Evolutionary conservation across 192 early-diverging fungal species (phyloP).

Genomic region (Spizellomyces sp.): DNA sequence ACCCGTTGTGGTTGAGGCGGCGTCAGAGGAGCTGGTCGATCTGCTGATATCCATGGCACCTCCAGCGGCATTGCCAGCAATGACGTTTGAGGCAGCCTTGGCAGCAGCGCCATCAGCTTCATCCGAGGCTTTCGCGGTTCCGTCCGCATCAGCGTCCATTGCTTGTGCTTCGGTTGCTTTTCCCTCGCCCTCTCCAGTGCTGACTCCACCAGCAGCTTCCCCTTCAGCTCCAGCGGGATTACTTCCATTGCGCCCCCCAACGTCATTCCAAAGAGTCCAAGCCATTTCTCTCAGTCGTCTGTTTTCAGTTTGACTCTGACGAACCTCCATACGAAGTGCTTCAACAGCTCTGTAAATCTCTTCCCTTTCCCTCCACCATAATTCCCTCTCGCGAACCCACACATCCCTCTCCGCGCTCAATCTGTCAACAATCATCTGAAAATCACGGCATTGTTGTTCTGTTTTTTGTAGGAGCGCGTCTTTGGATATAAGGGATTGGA

Average conservation of each 20-base stretch:
- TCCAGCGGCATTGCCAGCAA: background rate
- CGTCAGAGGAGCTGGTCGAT: background rate
- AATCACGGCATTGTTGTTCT: constrained; percentile 22
- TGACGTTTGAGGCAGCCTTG: background rate
- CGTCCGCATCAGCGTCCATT: background rate
- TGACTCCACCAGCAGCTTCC: background rate
- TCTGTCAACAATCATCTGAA: constrained; percentile 19
- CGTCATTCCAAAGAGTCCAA: constrained; percentile 32
- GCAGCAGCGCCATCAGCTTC: background rate
- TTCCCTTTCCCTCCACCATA: constrained; percentile 39
- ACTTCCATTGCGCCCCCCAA: background rate
- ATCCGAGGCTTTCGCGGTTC: background rate
- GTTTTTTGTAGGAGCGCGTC: constrained; percentile 21
- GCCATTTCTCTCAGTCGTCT: constrained; percentile 26
- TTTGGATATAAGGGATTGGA: constrained; percentile 18
- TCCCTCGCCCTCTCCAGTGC: background rate
- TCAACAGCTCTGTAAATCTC: constrained; percentile 31
- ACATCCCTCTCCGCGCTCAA: constrained; percentile 30
- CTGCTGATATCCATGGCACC: background rate
- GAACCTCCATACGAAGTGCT: constrained; percentile 23
- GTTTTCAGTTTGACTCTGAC: constrained; percentile 17
- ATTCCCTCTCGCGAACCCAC: constrained; percentile 27
- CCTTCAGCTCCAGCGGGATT: background rate
- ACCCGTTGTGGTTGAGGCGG: background rate
- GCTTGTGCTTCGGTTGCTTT: constrained; percentile 1